Evolutionary conservation across 1,139 yeast genomes (phyloP).

Genomic region (Candida glucosophila): DNA sequence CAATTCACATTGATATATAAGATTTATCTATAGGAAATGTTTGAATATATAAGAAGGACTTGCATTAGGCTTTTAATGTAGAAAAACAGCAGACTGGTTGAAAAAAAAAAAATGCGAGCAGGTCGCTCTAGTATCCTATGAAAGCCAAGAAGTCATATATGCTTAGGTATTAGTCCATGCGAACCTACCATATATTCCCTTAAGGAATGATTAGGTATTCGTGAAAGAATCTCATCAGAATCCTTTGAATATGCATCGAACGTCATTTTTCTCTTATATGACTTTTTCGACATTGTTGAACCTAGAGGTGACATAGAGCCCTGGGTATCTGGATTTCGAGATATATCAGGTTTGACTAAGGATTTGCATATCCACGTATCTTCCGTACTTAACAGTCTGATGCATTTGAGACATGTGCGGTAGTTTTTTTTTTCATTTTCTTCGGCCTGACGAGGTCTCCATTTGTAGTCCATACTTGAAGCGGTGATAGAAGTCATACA

Average conservation of each 20-base stretch:
- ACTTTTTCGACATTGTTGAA: neutral
- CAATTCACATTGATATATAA: conserved; percentile 1
- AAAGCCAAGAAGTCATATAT: no score
- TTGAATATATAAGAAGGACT: no score
- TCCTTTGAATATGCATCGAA: conserved; percentile 11
- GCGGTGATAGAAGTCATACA: conserved; percentile 4
- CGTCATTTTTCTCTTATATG: conserved; percentile 7
- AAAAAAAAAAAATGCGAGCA: no score
- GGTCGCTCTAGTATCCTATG: no score
- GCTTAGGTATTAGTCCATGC: conserved; percentile 33
- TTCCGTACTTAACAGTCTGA: conserved; percentile 44
- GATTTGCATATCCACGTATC: conserved; percentile 47
- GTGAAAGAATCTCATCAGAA: conserved; percentile 16
- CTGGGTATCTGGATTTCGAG: no score
- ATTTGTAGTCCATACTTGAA: conserved; percentile 21
- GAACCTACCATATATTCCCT: conserved; percentile 34
- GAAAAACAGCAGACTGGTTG: no score
- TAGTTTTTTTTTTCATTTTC: conserved; percentile 35
- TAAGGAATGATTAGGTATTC: conserved; percentile 28
- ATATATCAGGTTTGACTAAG: conserved; percentile 34
- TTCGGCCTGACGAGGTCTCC: conserved; percentile 38
- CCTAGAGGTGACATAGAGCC: conserved; percentile 15
- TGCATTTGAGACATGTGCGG: conserved; percentile 50
- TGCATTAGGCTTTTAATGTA: no score
- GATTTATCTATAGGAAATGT: no score